Evolutionary conservation across 1,284 basidiomycete genomes (phyloP).

Genomic region (Cutaneotrichosporon spelunceum): DNA sequence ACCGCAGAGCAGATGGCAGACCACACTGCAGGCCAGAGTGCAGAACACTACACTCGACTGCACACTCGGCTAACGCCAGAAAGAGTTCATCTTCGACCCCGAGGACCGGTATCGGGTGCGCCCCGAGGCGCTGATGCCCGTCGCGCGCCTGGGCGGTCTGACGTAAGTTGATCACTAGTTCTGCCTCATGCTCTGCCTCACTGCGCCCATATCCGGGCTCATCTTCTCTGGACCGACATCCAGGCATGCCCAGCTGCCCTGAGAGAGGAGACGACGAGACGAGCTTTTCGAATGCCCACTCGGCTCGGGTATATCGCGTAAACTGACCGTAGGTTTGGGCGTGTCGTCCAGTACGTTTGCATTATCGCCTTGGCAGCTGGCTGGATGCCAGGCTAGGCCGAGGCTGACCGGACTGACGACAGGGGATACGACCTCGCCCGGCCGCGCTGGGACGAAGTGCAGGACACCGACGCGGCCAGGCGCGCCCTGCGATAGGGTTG

Average conservation of each 20-base stretch:
- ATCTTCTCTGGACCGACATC: too few relatives aligned
- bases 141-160: conserved; percentile 64
- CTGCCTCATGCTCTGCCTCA: background rate
- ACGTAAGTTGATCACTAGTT: conserved; percentile 55
- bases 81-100: conserved; percentile 59
- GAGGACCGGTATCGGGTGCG: conserved; percentile 39
- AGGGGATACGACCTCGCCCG: conserved; percentile 55
- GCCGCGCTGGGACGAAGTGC: conserved; percentile 59
- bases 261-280: too few relatives aligned
- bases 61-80: conserved; percentile 46
- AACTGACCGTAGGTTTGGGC: conserved; percentile 1
- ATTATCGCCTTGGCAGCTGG: too few relatives aligned
- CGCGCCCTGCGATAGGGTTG: conserved; percentile 10
- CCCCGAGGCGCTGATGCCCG: conserved; percentile 58
- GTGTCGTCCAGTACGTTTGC: conserved; percentile 58
- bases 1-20: too few relatives aligned
- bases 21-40: too few relatives aligned
- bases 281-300: too few relatives aligned
- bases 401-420: background rate
- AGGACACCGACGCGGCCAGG: conserved; percentile 47
- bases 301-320: background rate
- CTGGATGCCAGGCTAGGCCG: too few relatives aligned
- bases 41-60: too few relatives aligned
- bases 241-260: too few relatives aligned
- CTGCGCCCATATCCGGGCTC: too few relatives aligned